Conservation (phyloP, 208 protist species). For the Tritrichomonas musculus region DNA sequence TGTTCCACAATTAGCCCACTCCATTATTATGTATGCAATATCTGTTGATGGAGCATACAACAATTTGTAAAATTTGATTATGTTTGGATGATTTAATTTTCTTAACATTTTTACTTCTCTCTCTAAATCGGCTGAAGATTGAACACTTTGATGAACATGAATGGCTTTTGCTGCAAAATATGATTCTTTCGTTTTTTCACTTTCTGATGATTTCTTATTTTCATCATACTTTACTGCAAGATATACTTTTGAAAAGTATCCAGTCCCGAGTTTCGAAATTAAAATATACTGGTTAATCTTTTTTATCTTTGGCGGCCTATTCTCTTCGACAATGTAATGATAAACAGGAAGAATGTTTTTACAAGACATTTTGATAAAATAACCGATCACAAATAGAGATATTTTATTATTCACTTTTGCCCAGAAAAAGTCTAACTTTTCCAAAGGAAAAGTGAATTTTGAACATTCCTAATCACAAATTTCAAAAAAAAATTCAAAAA, state of each 20-base stretch:
- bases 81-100: slow-evolving; percentile 7
- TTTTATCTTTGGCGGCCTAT: not conserved
- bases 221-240: too few species aligned
- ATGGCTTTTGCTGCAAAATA: too few species aligned
- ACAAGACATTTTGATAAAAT: too few species aligned
- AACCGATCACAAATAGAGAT: too few species aligned
- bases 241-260: slow-evolving; percentile 23
- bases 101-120: not conserved
- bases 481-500: too few species aligned
- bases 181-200: too few species aligned
- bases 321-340: not conserved
- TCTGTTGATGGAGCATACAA: not conserved
- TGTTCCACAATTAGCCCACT: not conserved
- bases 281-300: slow-evolving; percentile 4
- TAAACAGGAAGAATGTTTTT: too few species aligned
- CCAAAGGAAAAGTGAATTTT: too few species aligned
- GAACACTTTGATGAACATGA: not conserved
- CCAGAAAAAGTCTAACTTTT: too few species aligned
- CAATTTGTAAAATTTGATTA: not conserved
- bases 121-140: not conserved
- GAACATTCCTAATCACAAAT: too few species aligned
- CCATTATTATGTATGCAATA: not conserved
- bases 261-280: not conserved
- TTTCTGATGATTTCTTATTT: too few species aligned
- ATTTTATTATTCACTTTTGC: too few species aligned